These are phyloP conservation scores for Sporisorium reilianum DNA, from an alignment of 1,284 basidiomycete genomes.

Conservation along the genomic window DNA sequence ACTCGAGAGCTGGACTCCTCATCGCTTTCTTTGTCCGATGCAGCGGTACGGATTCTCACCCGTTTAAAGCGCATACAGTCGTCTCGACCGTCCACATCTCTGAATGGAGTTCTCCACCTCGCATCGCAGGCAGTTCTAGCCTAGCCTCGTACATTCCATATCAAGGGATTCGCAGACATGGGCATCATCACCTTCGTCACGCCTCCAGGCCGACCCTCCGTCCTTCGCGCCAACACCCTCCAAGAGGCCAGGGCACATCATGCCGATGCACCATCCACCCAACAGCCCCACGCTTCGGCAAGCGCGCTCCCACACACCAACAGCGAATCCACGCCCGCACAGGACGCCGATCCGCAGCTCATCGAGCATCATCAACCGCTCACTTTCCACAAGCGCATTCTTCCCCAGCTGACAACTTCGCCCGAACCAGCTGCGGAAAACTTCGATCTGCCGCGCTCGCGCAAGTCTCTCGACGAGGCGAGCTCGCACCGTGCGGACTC, in stretches of 20 bases:
- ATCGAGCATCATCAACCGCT: slow-evolving; percentile 21
- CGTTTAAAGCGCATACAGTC: slow-evolving; percentile 1
- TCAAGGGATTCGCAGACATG: slow-evolving; percentile 17
- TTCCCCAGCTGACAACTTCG: slow-evolving; percentile 31
- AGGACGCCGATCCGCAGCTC: not conserved
- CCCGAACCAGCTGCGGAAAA: slow-evolving; percentile 26
- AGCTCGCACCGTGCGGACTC: not conserved
- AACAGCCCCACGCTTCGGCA: not conserved
- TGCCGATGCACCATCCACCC: not conserved
- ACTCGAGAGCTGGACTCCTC: no score
- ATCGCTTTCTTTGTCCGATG: not conserved
- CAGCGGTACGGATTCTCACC: not conserved
- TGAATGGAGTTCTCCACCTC: not conserved
- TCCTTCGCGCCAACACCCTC: slow-evolving; percentile 8
- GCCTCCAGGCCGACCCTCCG: slow-evolving; percentile 36
- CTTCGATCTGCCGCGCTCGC: slow-evolving; percentile 15
- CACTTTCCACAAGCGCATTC: slow-evolving; percentile 38
- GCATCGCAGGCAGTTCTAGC: not conserved
- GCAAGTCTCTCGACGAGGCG: slow-evolving; percentile 12
- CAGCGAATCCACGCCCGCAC: slow-evolving; percentile 5
- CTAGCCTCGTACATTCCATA: not conserved
- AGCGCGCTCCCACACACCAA: not conserved
- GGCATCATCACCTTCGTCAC: slow-evolving; percentile 40
- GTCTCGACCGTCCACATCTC: not conserved
- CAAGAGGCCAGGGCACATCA: slow-evolving; percentile 10